Evolutionary conservation across 2,329 filamentous ascomycete species (phyloP).

Genomic region (Bipolaris gigantea): DNA sequence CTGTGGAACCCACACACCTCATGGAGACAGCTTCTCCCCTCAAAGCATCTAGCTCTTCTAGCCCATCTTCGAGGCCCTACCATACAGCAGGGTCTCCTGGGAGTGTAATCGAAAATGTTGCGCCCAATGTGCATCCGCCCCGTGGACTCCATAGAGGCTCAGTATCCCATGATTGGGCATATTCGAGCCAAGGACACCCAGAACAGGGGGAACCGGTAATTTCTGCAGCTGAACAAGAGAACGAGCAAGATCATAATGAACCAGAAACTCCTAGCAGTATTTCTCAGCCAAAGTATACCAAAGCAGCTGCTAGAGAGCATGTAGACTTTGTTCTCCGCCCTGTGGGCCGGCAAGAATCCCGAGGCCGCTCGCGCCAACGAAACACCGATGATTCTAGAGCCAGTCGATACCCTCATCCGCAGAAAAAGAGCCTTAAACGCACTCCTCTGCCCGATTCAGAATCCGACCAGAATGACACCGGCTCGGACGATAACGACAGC

Average conservation of each 20-base stretch:
- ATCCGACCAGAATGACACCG: slow-evolving; percentile 9
- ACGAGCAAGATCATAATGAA: slow-evolving; percentile 8
- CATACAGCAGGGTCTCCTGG: neutral
- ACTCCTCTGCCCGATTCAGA: slow-evolving; percentile 8
- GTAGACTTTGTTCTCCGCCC: slow-evolving; percentile 37
- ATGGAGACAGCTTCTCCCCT: slow-evolving; percentile 30
- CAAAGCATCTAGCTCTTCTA: slow-evolving; percentile 14
- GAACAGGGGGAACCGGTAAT: slow-evolving; percentile 1
- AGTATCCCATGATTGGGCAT: slow-evolving; percentile 36
- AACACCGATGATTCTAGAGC: slow-evolving; percentile 2
- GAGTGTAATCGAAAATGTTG: slow-evolving; percentile 1
- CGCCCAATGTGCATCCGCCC: slow-evolving; percentile 3
- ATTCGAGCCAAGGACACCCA: slow-evolving; percentile 6
- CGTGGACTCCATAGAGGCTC: slow-evolving; percentile 16
- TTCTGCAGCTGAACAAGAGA: slow-evolving; percentile 3
- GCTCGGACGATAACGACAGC: slow-evolving; percentile 14
- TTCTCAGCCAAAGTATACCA: slow-evolving; percentile 25
- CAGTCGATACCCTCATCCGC: slow-evolving; percentile 17
- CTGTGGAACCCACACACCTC: slow-evolving; percentile 24
- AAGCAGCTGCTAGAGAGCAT: slow-evolving; percentile 30
- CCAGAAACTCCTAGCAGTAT: slow-evolving; percentile 26
- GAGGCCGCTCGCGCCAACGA: slow-evolving; percentile 25
- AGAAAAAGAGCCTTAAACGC: slow-evolving; percentile 9
- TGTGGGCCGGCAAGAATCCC: slow-evolving; percentile 26
- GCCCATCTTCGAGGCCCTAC: neutral